phyloP scores from a whole-genome alignment of 192 early-diverging fungal species.

The Gaertneriomyces semiglobifer region DNA sequence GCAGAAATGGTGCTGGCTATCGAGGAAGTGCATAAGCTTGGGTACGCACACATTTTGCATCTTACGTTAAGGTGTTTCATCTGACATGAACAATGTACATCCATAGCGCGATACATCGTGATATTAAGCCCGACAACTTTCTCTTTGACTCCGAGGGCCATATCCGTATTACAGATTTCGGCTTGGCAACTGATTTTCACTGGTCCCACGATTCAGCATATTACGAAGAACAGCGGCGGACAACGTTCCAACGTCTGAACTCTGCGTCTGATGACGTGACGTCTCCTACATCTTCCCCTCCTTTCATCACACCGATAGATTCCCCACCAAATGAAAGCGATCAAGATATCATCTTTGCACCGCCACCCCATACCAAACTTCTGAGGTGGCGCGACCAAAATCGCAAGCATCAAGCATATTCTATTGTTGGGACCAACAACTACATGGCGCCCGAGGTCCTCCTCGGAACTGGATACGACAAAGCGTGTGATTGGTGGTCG shows the following conservation, averaged over 20 bases:
- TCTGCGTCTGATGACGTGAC: background rate
- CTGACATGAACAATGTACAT: background rate
- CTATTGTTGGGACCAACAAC: conserved; percentile 52
- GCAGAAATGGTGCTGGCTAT: conserved; percentile 52
- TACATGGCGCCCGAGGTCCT: conserved; percentile 57
- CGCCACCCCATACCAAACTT: conserved; percentile 27
- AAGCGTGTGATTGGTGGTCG: conserved; percentile 72
- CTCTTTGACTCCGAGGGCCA: conserved; percentile 65
- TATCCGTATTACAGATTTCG: conserved; percentile 68
- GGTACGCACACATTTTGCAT: conserved; percentile 17
- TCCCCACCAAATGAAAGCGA: conserved; percentile 12
- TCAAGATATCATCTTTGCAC: background rate
- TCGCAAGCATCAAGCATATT: conserved; percentile 42
- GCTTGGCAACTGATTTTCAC: conserved; percentile 66
- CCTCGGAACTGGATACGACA: conserved; percentile 50
- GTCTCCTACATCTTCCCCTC: background rate
- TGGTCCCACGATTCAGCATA: conserved; percentile 62
- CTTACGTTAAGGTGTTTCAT: background rate
- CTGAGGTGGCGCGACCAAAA: conserved; percentile 35
- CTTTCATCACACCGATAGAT: background rate
- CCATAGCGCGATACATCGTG: conserved; percentile 49
- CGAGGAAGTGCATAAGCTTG: conserved; percentile 52
- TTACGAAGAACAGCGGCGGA: conserved; percentile 55
- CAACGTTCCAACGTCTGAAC: conserved; percentile 30
- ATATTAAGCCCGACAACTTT: conserved; percentile 75